phyloP scores from a whole-genome alignment of 345 rosid species.

The Brassica nigra region DNA sequence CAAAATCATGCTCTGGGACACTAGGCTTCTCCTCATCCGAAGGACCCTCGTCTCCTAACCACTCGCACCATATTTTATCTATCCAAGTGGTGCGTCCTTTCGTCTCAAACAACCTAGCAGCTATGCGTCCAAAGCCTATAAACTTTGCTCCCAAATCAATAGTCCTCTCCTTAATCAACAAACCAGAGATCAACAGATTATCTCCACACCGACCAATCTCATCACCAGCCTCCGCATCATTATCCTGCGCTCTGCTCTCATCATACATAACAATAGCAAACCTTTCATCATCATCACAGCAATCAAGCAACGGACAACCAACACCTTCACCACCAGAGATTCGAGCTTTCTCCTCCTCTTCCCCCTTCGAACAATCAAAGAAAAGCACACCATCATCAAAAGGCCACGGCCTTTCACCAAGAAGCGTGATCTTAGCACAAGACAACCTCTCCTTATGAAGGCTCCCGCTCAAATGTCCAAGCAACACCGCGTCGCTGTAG shows the following conservation, averaged over 20 bases:
- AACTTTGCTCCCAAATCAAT: constrained; percentile 59
- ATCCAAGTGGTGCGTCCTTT: constrained; percentile 48
- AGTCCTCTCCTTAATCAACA: constrained; percentile 60
- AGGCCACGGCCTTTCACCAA: background rate
- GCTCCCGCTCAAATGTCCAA: constrained; percentile 52
- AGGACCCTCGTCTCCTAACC: constrained; percentile 60
- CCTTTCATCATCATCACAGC: background rate
- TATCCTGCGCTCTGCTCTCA: background rate
- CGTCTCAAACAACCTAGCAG: constrained; percentile 55
- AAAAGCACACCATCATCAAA: background rate
- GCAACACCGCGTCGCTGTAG: constrained; percentile 68
- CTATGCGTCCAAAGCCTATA: constrained; percentile 61
- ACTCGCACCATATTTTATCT: constrained; percentile 87
- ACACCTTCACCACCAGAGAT: background rate
- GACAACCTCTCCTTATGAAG: background rate
- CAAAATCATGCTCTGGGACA: constrained; percentile 68
- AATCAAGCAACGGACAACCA: background rate
- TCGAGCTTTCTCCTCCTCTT: background rate
- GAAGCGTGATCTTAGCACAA: background rate
- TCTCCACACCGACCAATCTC: constrained; percentile 24
- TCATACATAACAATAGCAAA: background rate
- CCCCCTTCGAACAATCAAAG: background rate
- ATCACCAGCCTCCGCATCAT: background rate
- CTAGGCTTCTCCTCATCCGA: constrained; percentile 39
- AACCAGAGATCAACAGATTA: constrained; percentile 52